These are phyloP conservation scores for Epipyxis sp. DNA, from an alignment of 108 stramenopile genomes.

Conservation along the genomic window DNA sequence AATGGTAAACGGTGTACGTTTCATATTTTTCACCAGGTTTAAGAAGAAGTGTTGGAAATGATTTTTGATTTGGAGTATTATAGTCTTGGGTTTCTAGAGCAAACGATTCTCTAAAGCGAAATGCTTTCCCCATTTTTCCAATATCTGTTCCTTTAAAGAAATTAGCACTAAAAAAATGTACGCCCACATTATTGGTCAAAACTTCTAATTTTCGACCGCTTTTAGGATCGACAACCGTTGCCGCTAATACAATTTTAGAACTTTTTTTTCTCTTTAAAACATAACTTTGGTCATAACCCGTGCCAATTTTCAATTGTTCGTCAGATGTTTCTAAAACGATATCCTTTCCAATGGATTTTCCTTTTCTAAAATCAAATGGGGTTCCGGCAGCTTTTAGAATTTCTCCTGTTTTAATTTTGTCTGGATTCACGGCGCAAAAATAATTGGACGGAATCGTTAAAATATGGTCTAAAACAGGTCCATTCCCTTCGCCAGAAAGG, in stretches of 20 bases:
- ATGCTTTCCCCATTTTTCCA: too few species aligned
- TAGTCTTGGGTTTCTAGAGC: conserved; percentile 79
- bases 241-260: not conserved
- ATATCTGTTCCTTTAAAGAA: conserved; percentile 65
- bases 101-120: too few species aligned
- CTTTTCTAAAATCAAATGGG: not conserved
- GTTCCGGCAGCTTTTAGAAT: conserved; percentile 48
- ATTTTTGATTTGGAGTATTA: conserved; percentile 55
- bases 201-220: conserved; percentile 53
- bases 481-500: conserved; percentile 53
- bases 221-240: not conserved
- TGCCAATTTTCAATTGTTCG: too few species aligned
- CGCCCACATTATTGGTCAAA: conserved; percentile 67
- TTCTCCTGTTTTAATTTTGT: conserved; percentile 65
- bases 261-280: too few species aligned
- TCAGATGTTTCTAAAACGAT: too few species aligned
- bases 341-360: not conserved
- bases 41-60: conserved; percentile 11
- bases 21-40: conserved; percentile 28
- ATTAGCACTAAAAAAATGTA: conserved; percentile 79
- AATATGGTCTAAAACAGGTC: conserved; percentile 64
- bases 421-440: conserved; percentile 66
- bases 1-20: not conserved
- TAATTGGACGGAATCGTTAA: conserved; percentile 55
- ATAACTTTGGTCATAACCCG: too few species aligned